Evolutionary conservation across 495 filamentous ascomycete species (phyloP), one percentile per base, ranked within the genome.

Genomic region (Penicillium taxi): DNA sequence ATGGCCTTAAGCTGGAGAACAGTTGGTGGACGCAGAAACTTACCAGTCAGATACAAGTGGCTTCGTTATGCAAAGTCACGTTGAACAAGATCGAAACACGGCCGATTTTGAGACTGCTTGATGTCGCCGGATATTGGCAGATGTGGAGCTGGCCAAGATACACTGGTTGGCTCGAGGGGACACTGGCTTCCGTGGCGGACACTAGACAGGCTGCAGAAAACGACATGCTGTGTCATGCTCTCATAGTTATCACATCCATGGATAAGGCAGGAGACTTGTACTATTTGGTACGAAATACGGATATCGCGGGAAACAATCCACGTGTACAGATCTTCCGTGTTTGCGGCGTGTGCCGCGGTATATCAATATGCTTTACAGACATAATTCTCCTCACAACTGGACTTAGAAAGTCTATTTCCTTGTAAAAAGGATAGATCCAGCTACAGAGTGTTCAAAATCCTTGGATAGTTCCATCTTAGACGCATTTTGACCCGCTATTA

Each of bases 81-180:
- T 46, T 28, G 23, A 40, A 43, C 47, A 50, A 43, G 39, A 46
- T 44, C 34, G 28, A 44, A 32, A 40, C 43, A 42, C 40, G 34
- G 31, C 23, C 48, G 40, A 28, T 33, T 32, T 37, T 40, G 27
- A 37, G 41, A 41, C 30, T 44, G 35, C 44, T 46, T 41, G 41
- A 35, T 48, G 42, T 41, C 42, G 32, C 46, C 28, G 50, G 50
- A 37, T 51, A 30, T 48, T 39, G 26, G 35, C 50, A 48, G 44
- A 18, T 21, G 30, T 12, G 31, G 33, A 30, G 37, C 36, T 19
- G 27, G 35, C 30, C 30, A 30, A 44, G 39, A 34, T 17, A 28
- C 18, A 15, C 20, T 53, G 49, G 41, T 47, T 50, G 45, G 38
- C 23, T 42, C 37, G 22, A 33, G 24, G 11, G 32, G 18, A 26